Evolutionary conservation across 2,329 filamentous ascomycete species (phyloP).

Genomic region (Cryphonectria nitschkei): DNA sequence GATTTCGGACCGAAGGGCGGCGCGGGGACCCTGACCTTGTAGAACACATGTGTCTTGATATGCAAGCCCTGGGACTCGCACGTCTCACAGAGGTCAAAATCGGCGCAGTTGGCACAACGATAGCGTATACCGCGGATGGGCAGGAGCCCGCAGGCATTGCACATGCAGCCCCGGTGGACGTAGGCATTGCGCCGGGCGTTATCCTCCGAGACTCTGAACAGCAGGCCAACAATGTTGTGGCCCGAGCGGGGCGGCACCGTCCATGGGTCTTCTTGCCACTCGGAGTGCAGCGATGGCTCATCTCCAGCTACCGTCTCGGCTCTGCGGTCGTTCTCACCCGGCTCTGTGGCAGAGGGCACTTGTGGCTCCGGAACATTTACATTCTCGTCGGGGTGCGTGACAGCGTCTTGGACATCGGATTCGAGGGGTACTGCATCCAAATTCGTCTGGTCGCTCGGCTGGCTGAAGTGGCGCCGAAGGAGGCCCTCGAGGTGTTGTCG

Average conservation of each 20-base stretch:
- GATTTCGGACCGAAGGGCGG: slow-evolving; percentile 82
- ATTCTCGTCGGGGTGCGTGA: slow-evolving; percentile 50
- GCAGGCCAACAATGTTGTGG: slow-evolving; percentile 80
- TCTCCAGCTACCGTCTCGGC: slow-evolving; percentile 41
- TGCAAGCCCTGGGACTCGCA: slow-evolving; percentile 83
- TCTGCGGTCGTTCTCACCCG: slow-evolving; percentile 35
- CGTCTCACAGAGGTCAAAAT: slow-evolving; percentile 93
- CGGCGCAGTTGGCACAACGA: slow-evolving; percentile 91
- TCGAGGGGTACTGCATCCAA: slow-evolving; percentile 39
- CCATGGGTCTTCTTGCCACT: slow-evolving; percentile 53
- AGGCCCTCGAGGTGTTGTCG: slow-evolving; percentile 24
- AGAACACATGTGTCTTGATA: slow-evolving; percentile 91
- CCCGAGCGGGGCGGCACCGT: slow-evolving; percentile 57
- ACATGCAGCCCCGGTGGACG: slow-evolving; percentile 89
- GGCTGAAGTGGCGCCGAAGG: slow-evolving; percentile 20
- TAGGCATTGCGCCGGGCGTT: slow-evolving; percentile 87
- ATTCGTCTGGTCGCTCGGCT: neutral
- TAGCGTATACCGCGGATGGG: slow-evolving; percentile 93
- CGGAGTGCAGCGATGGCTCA: slow-evolving; percentile 45
- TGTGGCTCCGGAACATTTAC: slow-evolving; percentile 26
- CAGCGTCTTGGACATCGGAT: slow-evolving; percentile 46
- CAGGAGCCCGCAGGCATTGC: slow-evolving; percentile 84
- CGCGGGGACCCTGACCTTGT: slow-evolving; percentile 90
- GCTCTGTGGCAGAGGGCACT: slow-evolving; percentile 41
- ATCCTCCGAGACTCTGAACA: slow-evolving; percentile 93